Evolutionary conservation across 2,329 filamentous ascomycete genomes (phyloP), one percentile per base, ranked within the genome.

Genomic region (Trichoderma gracile): DNA sequence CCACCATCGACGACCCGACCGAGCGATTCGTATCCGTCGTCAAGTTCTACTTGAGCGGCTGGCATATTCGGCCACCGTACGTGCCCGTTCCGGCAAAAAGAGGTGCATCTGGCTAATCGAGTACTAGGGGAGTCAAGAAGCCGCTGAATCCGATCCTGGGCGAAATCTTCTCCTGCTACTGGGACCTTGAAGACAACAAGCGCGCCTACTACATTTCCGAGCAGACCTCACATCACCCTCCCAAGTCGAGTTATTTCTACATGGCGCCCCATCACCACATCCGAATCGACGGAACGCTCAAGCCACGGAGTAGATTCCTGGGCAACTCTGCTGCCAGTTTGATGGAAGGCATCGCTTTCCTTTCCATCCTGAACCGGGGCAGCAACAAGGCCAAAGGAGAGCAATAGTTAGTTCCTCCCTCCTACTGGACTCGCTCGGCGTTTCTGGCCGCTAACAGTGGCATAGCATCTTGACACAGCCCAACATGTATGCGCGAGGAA

Each of bases 181-280:
- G 95, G 95, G 91, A 97, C 70, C 89, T 96, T 68, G 85, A 89
- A 15, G 90, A 96, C 77, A 82, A 88, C 19, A 96, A 92, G 38
- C 88, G 86, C 69, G 94, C 91, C 67, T 99, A 97, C 80, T 99
- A 99, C 79, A 92, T 99, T 70, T 88, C 94, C 54, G 95, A 99
- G 78, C 95, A 99, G 78, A 99, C 95, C 1, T 98, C 93, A 30
- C 95, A 99, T 76, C 95, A 99, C 74, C 95, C 95, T 38, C 95
- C 95, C 30, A 99, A 99, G 80, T 98, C 94, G 53, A 97, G 93
- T 78, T 99, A 99, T 81, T 99, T 99, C 77, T 99, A 97, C 80
- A 93, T 97, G 89, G 93, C 92, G 0, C 95, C 95, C 2, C 88
- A 96, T 62, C 92, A 98, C 74, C 82, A 96, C 73, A 96, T 99